Conservation (phyloP, 2,329 filamentous ascomycete genomes). For the Fusarium bactridioides region DNA sequence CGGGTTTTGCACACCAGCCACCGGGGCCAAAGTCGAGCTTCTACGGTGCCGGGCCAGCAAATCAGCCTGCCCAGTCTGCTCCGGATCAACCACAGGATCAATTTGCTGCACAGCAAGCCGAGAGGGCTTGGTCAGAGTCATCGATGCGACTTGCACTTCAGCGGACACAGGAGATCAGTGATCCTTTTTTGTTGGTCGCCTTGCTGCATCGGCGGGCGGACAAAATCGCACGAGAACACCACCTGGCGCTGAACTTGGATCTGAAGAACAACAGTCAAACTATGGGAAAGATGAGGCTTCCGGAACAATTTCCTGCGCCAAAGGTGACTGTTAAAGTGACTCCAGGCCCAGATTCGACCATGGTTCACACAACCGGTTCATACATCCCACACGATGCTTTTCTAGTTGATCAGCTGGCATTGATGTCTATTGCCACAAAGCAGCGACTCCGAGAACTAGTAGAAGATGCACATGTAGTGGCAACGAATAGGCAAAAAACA, state of each 20-base stretch:
- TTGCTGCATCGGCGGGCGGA: slow-evolving; percentile 65
- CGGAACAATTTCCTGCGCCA: slow-evolving; percentile 59
- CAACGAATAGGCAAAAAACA: slow-evolving; percentile 75
- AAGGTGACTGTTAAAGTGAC: slow-evolving; percentile 63
- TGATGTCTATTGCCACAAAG: slow-evolving; percentile 84
- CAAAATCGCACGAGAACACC: slow-evolving; percentile 66
- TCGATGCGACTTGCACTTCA: slow-evolving; percentile 67
- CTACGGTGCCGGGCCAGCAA: slow-evolving; percentile 71
- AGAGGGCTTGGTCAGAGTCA: slow-evolving; percentile 71
- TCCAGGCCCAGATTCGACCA: slow-evolving; percentile 67
- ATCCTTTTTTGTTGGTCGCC: slow-evolving; percentile 76
- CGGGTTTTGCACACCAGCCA: slow-evolving; percentile 60
- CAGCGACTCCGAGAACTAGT: slow-evolving; percentile 79
- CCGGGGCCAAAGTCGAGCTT: slow-evolving; percentile 65
- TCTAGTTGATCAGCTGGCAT: slow-evolving; percentile 81
- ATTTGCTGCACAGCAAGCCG: slow-evolving; percentile 70
- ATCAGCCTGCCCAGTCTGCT: slow-evolving; percentile 63
- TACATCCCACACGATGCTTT: slow-evolving; percentile 79
- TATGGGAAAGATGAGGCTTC: slow-evolving; percentile 59
- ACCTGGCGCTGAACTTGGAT: slow-evolving; percentile 64
- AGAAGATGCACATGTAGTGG: slow-evolving; percentile 77
- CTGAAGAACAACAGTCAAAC: slow-evolving; percentile 55
- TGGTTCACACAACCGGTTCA: slow-evolving; percentile 69
- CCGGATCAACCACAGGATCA: slow-evolving; percentile 65
- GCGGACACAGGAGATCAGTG: slow-evolving; percentile 73